Evolutionary conservation across 306 rosid species (phyloP), one percentile per base, ranked within the genome.

Genomic region (Clitoria ternatea): DNA sequence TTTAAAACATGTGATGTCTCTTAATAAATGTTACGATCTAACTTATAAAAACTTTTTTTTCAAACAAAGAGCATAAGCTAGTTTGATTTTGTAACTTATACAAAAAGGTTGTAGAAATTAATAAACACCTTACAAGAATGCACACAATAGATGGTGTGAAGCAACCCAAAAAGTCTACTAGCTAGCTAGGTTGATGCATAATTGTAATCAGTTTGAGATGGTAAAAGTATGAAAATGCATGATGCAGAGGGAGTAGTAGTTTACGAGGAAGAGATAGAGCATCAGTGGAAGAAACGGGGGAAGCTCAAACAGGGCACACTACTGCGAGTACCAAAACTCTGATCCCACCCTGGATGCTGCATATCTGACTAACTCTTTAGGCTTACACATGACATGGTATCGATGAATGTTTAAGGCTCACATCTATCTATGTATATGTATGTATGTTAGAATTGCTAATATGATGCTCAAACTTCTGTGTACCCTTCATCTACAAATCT

Each of bases 301-400:
- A 56, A 75, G 62, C 47, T 64, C 83, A 68, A 67, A 43, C 80
- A 20, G 81, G n/a, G n/a, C n/a, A n/a, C n/a, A n/a, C n/a, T n/a
- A n/a, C 10, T 15, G 74, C 82, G 1, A 23, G 57, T 7, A 1
- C 42, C 20, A 61, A 4, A 8, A 50, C 65, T 48, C 67, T 43
- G 13, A 84, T 90, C 47, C 97, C 97, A 48, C 80, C 86, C 9
- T 88, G 98, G 97, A 88, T 93, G 97, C 77, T 88, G 33, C 83
- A 33, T 57, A 74, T 74, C 67, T 76, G 50, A 79, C 75, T 15
- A 66, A 67, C n/a, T n/a, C n/a, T n/a, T 30, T 79, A 66, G 77
- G 39, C 20, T 37, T 29, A 23, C 6, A 44, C 52, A 23, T 39
- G 26, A 71, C 44, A 24, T 68, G 26, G 36, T 36, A 55, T 17